Evolutionary conservation across 108 stramenopile species (phyloP), one percentile per base, ranked within the genome.

Genomic region (Cylindrotheca fusiformis): DNA sequence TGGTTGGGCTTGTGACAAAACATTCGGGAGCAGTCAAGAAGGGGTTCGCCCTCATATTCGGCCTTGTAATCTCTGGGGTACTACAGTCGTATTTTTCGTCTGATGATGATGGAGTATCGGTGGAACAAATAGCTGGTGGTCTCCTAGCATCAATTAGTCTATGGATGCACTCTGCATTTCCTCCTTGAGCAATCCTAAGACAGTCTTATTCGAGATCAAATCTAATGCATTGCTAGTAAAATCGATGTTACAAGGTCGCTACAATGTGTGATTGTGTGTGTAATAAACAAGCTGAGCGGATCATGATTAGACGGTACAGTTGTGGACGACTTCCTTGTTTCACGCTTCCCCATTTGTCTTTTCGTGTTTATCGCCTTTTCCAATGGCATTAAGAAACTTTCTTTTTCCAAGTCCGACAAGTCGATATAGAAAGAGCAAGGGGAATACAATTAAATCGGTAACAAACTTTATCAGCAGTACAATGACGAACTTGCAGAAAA

Each of bases 1-100:
- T 95, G 2, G 94, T 95, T 6, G 96, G 94, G 0, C 77, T 92
- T 26, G 95, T 96, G 3, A 89, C 87, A 8, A 89, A 94, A 59
- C 72, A 90, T 69, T 87, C 87, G 0, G 93, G 93, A 12, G 75
- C 80, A 21, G 92, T 93, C 0, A 48, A 74, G 5, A 93, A 93
- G 61, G 88, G 92, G 12, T 93, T 93, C 58, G 85, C 85, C 14
- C 61, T 90, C n/a, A 87, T 93, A 25, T 77, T 86, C 50, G 90
- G 90, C 24, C 69, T 91, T 58, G 50, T 88, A 22, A 62, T 91
- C 29, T 84, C 82, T 22, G 87, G 74, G n/a, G 32, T 84, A 2
- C 58, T 85, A 36, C 83, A 84, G 52, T 78, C 72, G 26, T 27
- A 18, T n/a, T 21, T 72, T 33, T 14, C 28, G 3, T 25, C 20